Evolutionary conservation across 371 early-diverging fungal genomes (phyloP).

Genomic region (Zopfochytrium polystomum): DNA sequence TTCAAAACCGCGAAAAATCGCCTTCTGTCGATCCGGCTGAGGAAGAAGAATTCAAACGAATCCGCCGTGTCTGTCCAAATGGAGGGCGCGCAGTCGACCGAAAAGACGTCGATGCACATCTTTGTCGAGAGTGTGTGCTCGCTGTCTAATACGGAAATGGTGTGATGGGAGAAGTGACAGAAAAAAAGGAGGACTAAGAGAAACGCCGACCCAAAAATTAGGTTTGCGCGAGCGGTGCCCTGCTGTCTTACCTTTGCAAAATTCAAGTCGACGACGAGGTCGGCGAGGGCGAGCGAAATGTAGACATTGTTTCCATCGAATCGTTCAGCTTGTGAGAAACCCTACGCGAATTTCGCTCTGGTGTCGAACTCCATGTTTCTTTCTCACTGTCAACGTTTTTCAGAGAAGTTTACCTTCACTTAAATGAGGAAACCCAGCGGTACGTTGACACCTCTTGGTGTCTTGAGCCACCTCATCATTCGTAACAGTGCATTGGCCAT

Average conservation of each 20-base stretch:
- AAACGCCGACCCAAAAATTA: no score
- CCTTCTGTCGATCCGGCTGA: constrained; percentile 38
- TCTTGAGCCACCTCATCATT: no score
- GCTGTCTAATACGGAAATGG: constrained; percentile 52
- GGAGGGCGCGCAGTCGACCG: constrained; percentile 10
- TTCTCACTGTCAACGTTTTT: no score
- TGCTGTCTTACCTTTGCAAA: constrained; percentile 47
- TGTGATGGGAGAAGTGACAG: no score
- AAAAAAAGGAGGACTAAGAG: no score
- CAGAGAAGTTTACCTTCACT: no score
- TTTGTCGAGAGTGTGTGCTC: constrained; percentile 55
- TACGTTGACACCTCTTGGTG: no score
- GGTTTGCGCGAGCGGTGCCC: constrained; percentile 65
- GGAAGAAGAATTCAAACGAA: constrained; percentile 7
- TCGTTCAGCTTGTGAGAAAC: constrained; percentile 35
- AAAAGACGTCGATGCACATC: constrained; percentile 47
- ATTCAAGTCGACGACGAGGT: neutral
- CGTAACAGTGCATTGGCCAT: no score
- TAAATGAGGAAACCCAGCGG: no score
- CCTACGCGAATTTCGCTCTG: no score
- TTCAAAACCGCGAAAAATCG: constrained; percentile 50
- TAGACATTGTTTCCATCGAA: constrained; percentile 31
- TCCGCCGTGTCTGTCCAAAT: neutral
- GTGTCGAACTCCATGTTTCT: no score
- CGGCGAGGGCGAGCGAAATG: constrained; percentile 13